Base-by-base conservation (phyloP, 1,284 basidiomycete genomes). In the Sphaerobolus stellatus region DNA sequence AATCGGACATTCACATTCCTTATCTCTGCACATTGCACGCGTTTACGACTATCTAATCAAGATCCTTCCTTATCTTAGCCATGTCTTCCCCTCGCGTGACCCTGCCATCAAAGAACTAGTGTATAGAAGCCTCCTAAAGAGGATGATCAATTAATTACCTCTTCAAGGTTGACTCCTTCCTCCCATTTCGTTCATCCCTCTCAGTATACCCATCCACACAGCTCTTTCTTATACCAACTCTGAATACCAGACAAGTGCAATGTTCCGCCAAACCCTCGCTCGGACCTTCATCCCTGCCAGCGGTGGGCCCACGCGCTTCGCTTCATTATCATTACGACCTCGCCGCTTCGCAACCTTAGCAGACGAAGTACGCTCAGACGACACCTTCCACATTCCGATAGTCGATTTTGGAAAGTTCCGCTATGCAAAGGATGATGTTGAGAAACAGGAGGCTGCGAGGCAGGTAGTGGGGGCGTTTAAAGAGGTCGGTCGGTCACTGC, bases 381-480 rank as follows among this genome's bases (percentile, higher is more conserved):
- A 43, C 11, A 54, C 61, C 5, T 68, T 69, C 52, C 59, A 56
- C 31, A 90, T 93, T 56, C 91, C 91, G 20, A 72, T 91, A 11
- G 82, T 93, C 63, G 83, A 92, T 73, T 92, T 93, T 61, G 76
- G 80, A 61, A 82, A 79, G 57, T 92, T 86, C 67, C 76, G 80
- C 54, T 61, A 71, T 34, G 75, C 82, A 2, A 20, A 30, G 22
- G 18, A 43, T 3, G 41, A 22, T 18, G 70, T 74, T 13, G 84
- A 88, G 64, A 88, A 82, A 68, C 78, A 80, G 57, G 64, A 73
- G 13, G 82, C 84, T 0, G 88, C 90, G 2, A 73, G 81, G 46
- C 79, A 86, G 58, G 80, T 93, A 38, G 88, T 91, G 27, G 77
- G 77, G 38, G 91, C 85, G 0, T 90, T 91, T 74, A 91, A 86